Conservation (phyloP, 352 stramenopile species). For the Globisporangium iwayamae region DNA sequence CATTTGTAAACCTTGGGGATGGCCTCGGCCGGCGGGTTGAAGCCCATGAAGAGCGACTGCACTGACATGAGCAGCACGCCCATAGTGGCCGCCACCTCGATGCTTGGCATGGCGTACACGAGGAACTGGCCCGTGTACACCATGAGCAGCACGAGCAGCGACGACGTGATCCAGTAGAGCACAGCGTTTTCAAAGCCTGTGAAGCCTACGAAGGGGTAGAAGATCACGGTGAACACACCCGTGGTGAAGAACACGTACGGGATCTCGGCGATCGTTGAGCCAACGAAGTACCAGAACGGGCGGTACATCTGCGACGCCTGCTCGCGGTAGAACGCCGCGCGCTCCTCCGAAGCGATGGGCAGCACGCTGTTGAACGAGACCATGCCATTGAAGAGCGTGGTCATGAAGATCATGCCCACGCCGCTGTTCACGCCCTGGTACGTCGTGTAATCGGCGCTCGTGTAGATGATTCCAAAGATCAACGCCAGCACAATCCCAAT, state of each 20-base stretch:
- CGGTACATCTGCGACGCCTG: constrained; percentile 72
- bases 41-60: constrained; percentile 31
- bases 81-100: constrained; percentile 35
- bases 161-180: constrained; percentile 34
- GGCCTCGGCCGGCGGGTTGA: constrained; percentile 33
- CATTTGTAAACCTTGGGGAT: constrained; percentile 45
- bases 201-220: constrained; percentile 47
- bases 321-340: constrained; percentile 84
- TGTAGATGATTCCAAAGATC: constrained; percentile 60
- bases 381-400: constrained; percentile 14
- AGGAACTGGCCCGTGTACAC: constrained; percentile 34
- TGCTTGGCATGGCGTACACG: constrained; percentile 29
- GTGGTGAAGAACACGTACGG: constrained; percentile 7
- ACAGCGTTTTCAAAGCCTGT: constrained; percentile 23
- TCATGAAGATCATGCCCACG: constrained; percentile 20
- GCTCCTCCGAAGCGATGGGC: constrained; percentile 36
- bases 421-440: constrained; percentile 38
- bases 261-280: constrained; percentile 14
- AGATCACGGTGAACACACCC: constrained; percentile 4
- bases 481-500: constrained; percentile 53
- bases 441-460: constrained; percentile 29
- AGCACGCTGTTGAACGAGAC: constrained; percentile 15
- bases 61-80: constrained; percentile 37
- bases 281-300: constrained; percentile 32
- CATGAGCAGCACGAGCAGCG: constrained; percentile 35